Conservation (phyloP, 805 yeast genomes). For the Ogataea haglerorum region DNA sequence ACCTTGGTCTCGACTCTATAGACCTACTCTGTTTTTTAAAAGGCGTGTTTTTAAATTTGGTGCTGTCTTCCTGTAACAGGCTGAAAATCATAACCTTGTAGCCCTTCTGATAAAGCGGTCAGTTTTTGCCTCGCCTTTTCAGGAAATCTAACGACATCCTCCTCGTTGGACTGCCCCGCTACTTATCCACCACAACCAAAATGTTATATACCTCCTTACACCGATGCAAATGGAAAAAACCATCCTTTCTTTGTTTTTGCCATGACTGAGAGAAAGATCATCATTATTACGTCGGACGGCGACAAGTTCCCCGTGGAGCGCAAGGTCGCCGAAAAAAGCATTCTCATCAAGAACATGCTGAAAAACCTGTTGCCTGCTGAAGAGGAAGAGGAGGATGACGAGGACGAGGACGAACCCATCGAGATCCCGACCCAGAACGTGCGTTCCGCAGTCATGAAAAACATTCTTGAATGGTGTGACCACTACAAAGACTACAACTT, state of each 20-base stretch:
- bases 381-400: conserved; percentile 40
- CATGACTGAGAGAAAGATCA: conserved; percentile 27
- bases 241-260: conserved; percentile 8
- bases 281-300: conserved; percentile 72
- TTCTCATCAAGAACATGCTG: conserved; percentile 81
- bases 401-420: conserved; percentile 61
- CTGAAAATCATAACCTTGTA: too few relatives aligned
- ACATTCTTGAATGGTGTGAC: conserved; percentile 95
- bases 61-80: too few relatives aligned
- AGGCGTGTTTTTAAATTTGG: too few relatives aligned
- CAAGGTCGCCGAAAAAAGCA: conserved; percentile 82
- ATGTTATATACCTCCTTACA: conserved; percentile 2
- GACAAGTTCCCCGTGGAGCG: conserved; percentile 74
- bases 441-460: conserved; percentile 78
- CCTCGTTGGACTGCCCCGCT: neutral
- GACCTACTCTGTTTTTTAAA: too few relatives aligned
- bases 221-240: conserved; percentile 1
- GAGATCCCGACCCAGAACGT: conserved; percentile 91
- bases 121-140: too few relatives aligned
- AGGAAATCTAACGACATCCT: too few relatives aligned
- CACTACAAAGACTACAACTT: conserved; percentile 81
- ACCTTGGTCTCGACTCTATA: too few relatives aligned
- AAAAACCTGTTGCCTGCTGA: conserved; percentile 53
- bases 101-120: too few relatives aligned
- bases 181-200: too few relatives aligned